These are phyloP conservation scores for Penicillium cinerascens DNA, from an alignment of 495 filamentous ascomycete species.

Conservation along the genomic window DNA sequence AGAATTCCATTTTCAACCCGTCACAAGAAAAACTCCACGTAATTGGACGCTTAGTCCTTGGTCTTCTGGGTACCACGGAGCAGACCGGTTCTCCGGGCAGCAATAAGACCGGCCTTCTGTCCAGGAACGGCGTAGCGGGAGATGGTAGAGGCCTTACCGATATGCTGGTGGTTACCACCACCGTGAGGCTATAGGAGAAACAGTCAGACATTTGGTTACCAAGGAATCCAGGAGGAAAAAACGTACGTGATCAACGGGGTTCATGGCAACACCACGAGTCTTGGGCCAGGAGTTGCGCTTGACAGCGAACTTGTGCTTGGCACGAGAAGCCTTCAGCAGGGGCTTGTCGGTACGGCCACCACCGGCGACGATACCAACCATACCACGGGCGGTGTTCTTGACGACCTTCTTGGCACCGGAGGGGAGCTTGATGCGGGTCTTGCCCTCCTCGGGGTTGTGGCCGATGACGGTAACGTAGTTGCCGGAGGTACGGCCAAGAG, in stretches of 20 bases:
- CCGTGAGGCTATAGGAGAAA: conserved; percentile 73
- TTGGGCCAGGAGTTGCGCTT: conserved; percentile 99
- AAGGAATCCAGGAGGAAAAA: not conserved
- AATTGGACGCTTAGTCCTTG: conserved; percentile 66
- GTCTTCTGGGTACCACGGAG: conserved; percentile 99
- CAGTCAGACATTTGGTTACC: conserved; percentile 26
- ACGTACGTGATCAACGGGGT: conserved; percentile 95
- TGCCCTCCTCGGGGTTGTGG: conserved; percentile 98
- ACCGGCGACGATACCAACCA: conserved; percentile 99
- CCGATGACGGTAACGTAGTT: conserved; percentile 99
- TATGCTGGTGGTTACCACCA: conserved; percentile 99
- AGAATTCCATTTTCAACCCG: conserved; percentile 50
- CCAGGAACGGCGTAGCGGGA: conserved; percentile 93
- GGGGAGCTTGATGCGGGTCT: conserved; percentile 98
- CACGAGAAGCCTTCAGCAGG: conserved; percentile 95
- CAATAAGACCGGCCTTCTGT: conserved; percentile 99
- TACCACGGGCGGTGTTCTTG: conserved; percentile 84
- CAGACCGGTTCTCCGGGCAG: conserved; percentile 97
- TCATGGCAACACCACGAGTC: conserved; percentile 99
- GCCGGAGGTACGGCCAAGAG: conserved; percentile 91
- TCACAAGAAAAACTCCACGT: conserved; percentile 47
- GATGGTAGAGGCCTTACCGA: conserved; percentile 99
- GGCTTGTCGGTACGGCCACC: conserved; percentile 99
- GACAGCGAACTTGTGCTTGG: conserved; percentile 99
- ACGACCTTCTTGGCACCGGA: conserved; percentile 99